Conservation (phyloP, 176 grass and related monocot genomes). For the Leersia perrieri region DNA sequence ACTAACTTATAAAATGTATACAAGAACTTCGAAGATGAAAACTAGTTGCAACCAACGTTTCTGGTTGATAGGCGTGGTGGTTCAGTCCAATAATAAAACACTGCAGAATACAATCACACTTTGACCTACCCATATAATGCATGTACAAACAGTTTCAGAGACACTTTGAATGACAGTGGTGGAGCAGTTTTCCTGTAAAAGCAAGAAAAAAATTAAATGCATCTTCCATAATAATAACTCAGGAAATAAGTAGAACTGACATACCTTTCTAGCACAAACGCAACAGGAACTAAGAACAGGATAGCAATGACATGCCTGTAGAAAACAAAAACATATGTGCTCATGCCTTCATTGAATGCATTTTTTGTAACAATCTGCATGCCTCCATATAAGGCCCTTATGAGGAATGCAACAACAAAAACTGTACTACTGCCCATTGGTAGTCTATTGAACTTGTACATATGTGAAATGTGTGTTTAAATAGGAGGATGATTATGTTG, state of each 20-base stretch:
- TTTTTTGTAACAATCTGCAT: constrained; percentile 42
- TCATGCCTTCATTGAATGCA: constrained; percentile 40
- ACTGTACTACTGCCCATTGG: constrained; percentile 26
- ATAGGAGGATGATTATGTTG: neutral
- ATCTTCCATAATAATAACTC: neutral
- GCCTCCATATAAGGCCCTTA: constrained; percentile 39
- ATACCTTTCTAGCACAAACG: constrained; percentile 50
- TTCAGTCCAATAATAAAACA: neutral
- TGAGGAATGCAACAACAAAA: constrained; percentile 30
- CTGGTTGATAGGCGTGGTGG: neutral
- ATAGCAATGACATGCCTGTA: constrained; percentile 40
- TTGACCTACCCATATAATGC: constrained; percentile 41
- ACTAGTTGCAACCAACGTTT: neutral
- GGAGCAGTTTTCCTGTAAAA: constrained; percentile 45
- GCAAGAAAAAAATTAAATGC: neutral
- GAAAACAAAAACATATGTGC: constrained; percentile 50
- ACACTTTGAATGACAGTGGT: constrained; percentile 19
- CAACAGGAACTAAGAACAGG: constrained; percentile 42
- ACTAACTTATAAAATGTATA: neutral
- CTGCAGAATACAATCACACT: neutral
- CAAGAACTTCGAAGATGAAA: neutral
- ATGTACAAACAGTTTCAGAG: constrained; percentile 44
- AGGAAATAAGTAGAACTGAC: neutral
- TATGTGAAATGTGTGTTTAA: neutral
- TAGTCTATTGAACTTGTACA: neutral